Evolutionary conservation across 768 basidiomycete genomes (phyloP).

Genomic region (Leccinum uliginosum): DNA sequence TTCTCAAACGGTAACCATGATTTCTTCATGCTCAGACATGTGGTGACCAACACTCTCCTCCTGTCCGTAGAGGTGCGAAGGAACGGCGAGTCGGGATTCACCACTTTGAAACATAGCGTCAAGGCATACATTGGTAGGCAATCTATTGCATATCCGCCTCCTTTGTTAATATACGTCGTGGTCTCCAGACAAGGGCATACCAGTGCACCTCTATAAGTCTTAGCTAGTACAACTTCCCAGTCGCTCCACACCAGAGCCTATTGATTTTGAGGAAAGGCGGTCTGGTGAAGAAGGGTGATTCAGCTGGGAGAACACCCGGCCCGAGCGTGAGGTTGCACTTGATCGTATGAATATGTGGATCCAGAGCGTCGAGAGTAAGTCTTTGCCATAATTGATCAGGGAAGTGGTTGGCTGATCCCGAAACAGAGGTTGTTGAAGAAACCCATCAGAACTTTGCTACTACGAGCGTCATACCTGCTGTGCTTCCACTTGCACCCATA

Average conservation of each 20-base stretch:
- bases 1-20: constrained; percentile 13
- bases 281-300: constrained; percentile 32
- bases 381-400: background rate
- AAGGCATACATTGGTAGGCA: constrained; percentile 68
- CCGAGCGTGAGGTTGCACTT: constrained; percentile 29
- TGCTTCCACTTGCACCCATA: constrained; percentile 59
- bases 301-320: constrained; percentile 33
- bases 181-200: constrained; percentile 61
- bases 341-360: constrained; percentile 83
- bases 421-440: constrained; percentile 75
- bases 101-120: constrained; percentile 62
- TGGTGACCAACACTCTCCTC: no score
- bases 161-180: background rate
- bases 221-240: constrained; percentile 43
- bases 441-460: constrained; percentile 71
- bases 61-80: constrained; percentile 25
- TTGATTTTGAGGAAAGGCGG: constrained; percentile 31
- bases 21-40: constrained; percentile 17
- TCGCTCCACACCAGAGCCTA: constrained; percentile 27
- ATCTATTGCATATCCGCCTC: background rate
- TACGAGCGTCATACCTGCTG: constrained; percentile 45
- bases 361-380: constrained; percentile 77
- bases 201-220: constrained; percentile 62
- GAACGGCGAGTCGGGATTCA: constrained; percentile 37
- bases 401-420: background rate